Percentiles rank a stretch among this genome's conserved stretches.
These are phyloP conservation scores for Xylariales sp. DNA, from an alignment of 2,329 filamentous ascomycete species.

Conservation along the genomic window DNA sequence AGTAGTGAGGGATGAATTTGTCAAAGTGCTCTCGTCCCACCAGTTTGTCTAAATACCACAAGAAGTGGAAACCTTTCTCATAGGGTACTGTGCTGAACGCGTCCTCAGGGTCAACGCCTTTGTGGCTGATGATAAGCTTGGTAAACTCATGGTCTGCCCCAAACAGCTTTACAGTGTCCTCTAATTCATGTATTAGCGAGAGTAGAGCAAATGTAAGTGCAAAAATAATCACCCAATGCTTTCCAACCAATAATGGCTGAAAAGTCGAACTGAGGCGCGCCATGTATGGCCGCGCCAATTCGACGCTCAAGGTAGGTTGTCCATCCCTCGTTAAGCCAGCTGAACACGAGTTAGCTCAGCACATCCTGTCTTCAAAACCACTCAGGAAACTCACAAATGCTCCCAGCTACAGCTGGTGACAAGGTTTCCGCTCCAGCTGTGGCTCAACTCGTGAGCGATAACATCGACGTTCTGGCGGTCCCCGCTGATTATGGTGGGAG, in stretches of 20 bases:
- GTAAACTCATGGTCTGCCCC: constrained; percentile 89
- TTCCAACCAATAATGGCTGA: constrained; percentile 97
- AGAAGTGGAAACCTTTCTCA: constrained; percentile 93
- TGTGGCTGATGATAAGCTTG: constrained; percentile 80
- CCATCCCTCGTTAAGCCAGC: constrained; percentile 78
- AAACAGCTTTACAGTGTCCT: constrained; percentile 74
- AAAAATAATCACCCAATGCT: constrained; percentile 52
- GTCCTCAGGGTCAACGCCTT: constrained; percentile 91
- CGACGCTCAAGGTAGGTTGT: constrained; percentile 91
- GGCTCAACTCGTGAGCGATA: constrained; percentile 70
- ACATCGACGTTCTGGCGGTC: constrained; percentile 91
- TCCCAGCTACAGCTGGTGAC: constrained; percentile 78
- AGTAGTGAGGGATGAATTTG: constrained; percentile 94
- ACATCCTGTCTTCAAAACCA: background rate
- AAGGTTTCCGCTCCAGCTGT: constrained; percentile 85
- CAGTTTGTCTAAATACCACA: constrained; percentile 84
- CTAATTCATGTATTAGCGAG: constrained; percentile 24
- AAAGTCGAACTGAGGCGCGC: constrained; percentile 84
- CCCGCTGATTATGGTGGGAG: constrained; percentile 88
- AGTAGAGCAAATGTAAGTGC: background rate
- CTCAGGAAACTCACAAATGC: constrained; percentile 54
- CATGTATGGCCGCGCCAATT: constrained; percentile 72
- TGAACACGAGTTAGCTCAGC: constrained; percentile 20
- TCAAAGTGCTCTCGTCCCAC: constrained; percentile 86
- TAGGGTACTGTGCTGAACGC: constrained; percentile 91